Base-by-base conservation (phyloP, 139 green algal genomes). In the Tetraselmis striata region DNA sequence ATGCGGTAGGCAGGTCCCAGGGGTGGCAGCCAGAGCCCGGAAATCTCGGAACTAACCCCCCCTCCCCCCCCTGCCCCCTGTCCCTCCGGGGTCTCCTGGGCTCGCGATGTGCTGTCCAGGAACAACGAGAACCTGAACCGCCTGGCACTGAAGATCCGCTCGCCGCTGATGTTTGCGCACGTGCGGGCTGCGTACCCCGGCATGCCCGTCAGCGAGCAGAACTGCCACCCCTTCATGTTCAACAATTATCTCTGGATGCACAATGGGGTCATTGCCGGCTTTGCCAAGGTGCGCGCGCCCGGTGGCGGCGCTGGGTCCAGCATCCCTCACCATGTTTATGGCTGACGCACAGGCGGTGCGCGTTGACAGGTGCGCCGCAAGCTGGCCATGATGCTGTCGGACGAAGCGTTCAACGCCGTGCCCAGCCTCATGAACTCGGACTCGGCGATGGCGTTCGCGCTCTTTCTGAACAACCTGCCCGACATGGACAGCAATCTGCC, bases 111-210 rank as follows among this genome's bases (percentile, higher is more conserved):
- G n/a, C n/a, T n/a, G 5, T 18, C 45, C 45, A 67, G 95, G 95
- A 99, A 99, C 92, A 98, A 98, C 83, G 90, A 97, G 76, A 99
- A 99, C 87, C 91, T 99, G 29, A 87, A 91, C 2, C 88, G 95
- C 1, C 89, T 99, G 76, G 90, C 95, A 1, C 89, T 86, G 85
- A 98, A 98, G 88, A 96, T 98, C 77, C 86, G 93, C 26, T 95
- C 92, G 22, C 92, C 92, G 0, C 83, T 98, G 23, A 91, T 99
- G 27, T 99, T 99, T 89, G 96, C 96, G 0, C 96, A 99, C 84
- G 96, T 99, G 74, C 84, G 86, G 45, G 95, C 95, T 0, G 95
- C 95, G 0, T 98, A 97, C 82, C 95, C 95, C 0, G 96, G 95
- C 76, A 99, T 99, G 91, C 95, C 96, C 22, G 96, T 99, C 75